A percentile compares a stretch with the other conserved stretches of the same genome.
These are phyloP conservation scores for Ramaria rubella DNA, from an alignment of 768 basidiomycete species.

Conservation along the genomic window DNA sequence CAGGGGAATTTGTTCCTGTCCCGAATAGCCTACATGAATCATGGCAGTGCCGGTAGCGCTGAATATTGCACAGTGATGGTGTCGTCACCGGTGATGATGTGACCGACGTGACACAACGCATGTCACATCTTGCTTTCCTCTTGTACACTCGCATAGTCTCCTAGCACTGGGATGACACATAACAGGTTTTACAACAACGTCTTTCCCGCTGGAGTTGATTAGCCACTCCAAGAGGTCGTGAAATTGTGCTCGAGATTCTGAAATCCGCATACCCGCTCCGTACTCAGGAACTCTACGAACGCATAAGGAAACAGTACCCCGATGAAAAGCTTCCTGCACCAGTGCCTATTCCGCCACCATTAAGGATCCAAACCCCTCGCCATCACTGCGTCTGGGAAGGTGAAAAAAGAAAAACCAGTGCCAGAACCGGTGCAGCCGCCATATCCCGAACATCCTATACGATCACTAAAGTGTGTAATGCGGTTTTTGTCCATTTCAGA, in stretches of 20 bases:
- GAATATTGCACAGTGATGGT: too few species aligned
- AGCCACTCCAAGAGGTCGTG: slow-evolving; percentile 3
- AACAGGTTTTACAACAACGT: background rate
- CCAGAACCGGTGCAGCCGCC: background rate
- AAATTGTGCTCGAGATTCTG: slow-evolving; percentile 7
- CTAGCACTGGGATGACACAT: too few species aligned
- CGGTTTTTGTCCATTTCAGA: background rate
- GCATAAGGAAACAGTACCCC: slow-evolving; percentile 1
- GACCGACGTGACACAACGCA: too few species aligned
- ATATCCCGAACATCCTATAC: slow-evolving; percentile 9
- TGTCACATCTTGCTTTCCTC: too few species aligned
- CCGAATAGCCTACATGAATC: too few species aligned
- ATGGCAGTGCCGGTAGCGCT: too few species aligned
- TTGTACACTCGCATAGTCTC: too few species aligned
- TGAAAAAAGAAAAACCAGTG: background rate
- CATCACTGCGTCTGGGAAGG: background rate
- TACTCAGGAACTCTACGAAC: background rate
- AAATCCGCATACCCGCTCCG: slow-evolving; percentile 1
- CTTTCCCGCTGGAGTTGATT: background rate
- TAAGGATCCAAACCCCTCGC: background rate
- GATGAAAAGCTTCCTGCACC: background rate
- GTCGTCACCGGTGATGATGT: too few species aligned
- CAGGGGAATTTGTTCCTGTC: too few species aligned
- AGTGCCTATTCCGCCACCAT: background rate
- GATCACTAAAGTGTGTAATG: slow-evolving; percentile 4